Base-by-base conservation (phyloP, 805 yeast species). In the Ogataea paraovalis region DNA sequence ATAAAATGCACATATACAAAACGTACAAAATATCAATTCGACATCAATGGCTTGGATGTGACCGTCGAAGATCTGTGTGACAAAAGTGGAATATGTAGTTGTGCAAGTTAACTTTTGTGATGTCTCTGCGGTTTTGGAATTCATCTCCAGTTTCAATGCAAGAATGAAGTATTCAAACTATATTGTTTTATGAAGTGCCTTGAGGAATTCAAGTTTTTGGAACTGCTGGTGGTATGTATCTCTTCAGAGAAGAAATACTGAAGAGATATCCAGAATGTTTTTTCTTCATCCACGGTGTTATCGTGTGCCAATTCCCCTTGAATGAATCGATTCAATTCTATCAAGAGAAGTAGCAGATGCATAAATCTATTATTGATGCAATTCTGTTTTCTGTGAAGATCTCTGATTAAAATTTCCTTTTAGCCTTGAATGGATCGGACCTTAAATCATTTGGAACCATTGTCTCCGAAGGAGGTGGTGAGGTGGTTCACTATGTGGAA, bases 71-170 rank as follows among this genome's bases (percentile, higher is more conserved):
- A n/a, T n/a, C n/a, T n/a, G n/a, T n/a, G n/a, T n/a, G n/a, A n/a
- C n/a, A n/a, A n/a, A n/a, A n/a, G n/a, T n/a, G n/a, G n/a, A n/a
- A n/a, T n/a, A n/a, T n/a, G n/a, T n/a, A n/a, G n/a, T n/a, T n/a
- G n/a, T n/a, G n/a, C n/a, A n/a, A n/a, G n/a, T 82, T 51, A 85
- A 86, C 8, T 82, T 80, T 67, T 80, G 77, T 60, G 83, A 79
- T 48, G 76, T 76, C 51, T 49, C 64, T 22, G 72, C 72, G 4
- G 79, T 82, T 57, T 66, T 72, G 32, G 77, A 76, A 44, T 78
- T 73, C 59, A 54, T 65, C n/a, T 43, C 58, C 5, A 41, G 54
- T 4, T 60, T 57, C 40, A 57, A 59, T 45, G 57, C 61, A 10
- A 46, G 51, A 32, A 52, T 62, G 60, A 55, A 50, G 28, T 57